Percentiles rank a stretch among this genome's conserved stretches.
Evolutionary conservation across 148 eudicot species (phyloP).

Genomic region (Talinum fruticosum): DNA sequence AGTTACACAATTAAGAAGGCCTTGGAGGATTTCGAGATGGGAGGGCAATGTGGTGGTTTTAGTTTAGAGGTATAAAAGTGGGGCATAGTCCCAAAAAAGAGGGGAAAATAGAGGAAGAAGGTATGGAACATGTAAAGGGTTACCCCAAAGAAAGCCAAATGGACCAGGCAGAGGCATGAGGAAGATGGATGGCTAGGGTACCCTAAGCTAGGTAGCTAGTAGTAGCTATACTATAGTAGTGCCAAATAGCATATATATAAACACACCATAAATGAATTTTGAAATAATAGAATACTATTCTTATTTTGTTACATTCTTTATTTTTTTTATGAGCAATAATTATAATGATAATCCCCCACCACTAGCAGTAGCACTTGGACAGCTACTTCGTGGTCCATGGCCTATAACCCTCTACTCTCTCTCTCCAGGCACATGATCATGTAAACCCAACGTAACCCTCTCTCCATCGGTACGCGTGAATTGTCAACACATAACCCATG

Average conservation of each 20-base stretch:
- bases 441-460: neutral
- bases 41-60: conserved; percentile 16
- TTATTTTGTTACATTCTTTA: too few species aligned
- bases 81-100: conserved; percentile 4
- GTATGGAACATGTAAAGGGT: conserved; percentile 23
- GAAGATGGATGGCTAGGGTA: neutral
- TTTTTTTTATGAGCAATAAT: neutral
- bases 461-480: conserved; percentile 24
- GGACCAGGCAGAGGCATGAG: conserved; percentile 27
- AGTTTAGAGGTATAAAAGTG: conserved; percentile 19
- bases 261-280: neutral
- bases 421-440: conserved; percentile 22
- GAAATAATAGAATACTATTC: neutral
- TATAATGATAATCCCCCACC: neutral
- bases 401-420: conserved; percentile 7
- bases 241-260: neutral
- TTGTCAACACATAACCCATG: conserved; percentile 8
- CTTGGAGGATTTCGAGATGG: neutral
- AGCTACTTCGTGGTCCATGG: conserved; percentile 27
- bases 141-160: conserved; percentile 12
- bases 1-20: neutral
- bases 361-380: neutral
- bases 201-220: neutral
- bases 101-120: neutral
- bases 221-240: neutral